Conservation (phyloP, 495 filamentous ascomycete species). For the Penicillium malachiteum region DNA sequence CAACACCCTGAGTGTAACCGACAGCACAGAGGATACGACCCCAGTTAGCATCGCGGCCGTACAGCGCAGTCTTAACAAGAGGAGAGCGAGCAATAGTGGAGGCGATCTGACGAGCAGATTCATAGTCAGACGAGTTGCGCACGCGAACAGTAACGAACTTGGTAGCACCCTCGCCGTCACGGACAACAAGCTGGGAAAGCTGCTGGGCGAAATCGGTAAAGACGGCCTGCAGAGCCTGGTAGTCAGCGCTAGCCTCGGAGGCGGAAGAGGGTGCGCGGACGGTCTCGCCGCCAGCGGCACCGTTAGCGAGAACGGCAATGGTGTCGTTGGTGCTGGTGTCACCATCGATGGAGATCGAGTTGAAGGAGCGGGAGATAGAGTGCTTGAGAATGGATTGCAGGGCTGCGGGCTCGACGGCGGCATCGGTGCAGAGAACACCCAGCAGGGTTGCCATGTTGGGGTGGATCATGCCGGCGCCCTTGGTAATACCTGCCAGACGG, state of each 20-base stretch:
- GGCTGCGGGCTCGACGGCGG: constrained; percentile 66
- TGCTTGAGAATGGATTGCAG: constrained; percentile 69
- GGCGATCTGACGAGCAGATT: constrained; percentile 68
- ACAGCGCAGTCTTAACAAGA: constrained; percentile 94
- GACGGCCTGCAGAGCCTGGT: constrained; percentile 61
- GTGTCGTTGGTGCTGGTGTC: constrained; percentile 98
- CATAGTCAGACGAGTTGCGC: constrained; percentile 63
- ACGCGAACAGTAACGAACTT: constrained; percentile 97
- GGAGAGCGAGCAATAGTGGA: constrained; percentile 89
- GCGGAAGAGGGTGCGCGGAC: constrained; percentile 39
- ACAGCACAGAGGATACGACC: constrained; percentile 94
- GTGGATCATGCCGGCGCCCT: constrained; percentile 99
- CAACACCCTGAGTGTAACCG: constrained; percentile 76
- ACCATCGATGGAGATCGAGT: constrained; percentile 95
- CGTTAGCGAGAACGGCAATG: constrained; percentile 89
- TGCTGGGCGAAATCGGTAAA: constrained; percentile 77
- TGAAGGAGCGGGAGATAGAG: constrained; percentile 85
- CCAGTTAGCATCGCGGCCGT: constrained; percentile 98
- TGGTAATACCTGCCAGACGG: constrained; percentile 90
- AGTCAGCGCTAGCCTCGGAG: constrained; percentile 55
- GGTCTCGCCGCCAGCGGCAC: constrained; percentile 72
- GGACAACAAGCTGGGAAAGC: constrained; percentile 88
- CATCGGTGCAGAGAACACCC: constrained; percentile 92
- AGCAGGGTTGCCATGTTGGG: constrained; percentile 98
- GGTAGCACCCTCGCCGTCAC: constrained; percentile 95